Conservation (phyloP, 441 rosid species). For the Omphalea diandra region DNA sequence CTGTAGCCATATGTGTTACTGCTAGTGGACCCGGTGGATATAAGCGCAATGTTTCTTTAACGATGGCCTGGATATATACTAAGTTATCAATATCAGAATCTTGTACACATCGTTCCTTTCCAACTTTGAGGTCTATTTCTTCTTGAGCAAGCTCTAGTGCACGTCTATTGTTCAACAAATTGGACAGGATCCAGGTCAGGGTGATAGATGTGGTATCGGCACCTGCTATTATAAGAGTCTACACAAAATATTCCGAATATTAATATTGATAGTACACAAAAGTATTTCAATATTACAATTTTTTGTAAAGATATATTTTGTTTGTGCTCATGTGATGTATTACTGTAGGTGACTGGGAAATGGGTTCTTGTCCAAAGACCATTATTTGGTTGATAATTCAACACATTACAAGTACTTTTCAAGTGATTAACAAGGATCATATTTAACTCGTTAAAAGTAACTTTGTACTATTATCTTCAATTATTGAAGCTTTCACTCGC, state of each 20-base stretch:
- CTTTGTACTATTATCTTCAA: no score
- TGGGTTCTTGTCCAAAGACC: no score
- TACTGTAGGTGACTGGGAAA: no score
- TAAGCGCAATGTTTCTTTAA: constrained; percentile 49
- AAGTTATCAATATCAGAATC: constrained; percentile 43
- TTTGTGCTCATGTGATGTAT: no score
- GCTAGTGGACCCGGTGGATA: constrained; percentile 49
- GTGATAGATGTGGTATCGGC: constrained; percentile 42
- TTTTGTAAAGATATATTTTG: no score
- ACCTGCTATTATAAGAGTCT: constrained; percentile 48
- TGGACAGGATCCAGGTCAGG: constrained; percentile 39
- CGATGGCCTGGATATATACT: constrained; percentile 42
- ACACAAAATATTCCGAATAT: background rate
- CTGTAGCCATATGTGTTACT: constrained; percentile 39
- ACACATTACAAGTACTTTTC: no score
- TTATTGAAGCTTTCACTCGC: no score
- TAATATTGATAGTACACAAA: no score
- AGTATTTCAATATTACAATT: no score
- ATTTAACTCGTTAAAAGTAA: no score
- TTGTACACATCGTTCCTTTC: constrained; percentile 36
- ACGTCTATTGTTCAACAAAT: constrained; percentile 32
- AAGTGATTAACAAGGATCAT: no score
- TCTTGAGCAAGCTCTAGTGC: constrained; percentile 41
- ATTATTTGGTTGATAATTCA: no score
- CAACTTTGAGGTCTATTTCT: constrained; percentile 46